These are phyloP conservation scores for Nakazawaea pomicola DNA, from an alignment of 805 yeast species.

Conservation along the genomic window DNA sequence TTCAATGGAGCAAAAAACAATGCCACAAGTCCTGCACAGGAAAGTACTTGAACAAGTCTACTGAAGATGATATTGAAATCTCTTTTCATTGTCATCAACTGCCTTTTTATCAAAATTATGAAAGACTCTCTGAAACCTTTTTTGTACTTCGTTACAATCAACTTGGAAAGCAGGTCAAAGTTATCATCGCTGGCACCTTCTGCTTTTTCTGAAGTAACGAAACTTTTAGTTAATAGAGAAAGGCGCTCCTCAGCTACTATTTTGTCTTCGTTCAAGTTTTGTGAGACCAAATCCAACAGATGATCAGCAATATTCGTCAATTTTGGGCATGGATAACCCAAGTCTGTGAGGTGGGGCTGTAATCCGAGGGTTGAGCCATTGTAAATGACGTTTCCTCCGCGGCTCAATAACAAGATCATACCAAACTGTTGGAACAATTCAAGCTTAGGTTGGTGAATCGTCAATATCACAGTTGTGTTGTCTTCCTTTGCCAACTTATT, in stretches of 20 bases:
- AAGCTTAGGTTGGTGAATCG: conserved; percentile 82
- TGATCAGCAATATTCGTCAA: conserved; percentile 70
- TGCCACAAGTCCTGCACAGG: conserved; percentile 60
- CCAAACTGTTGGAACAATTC: conserved; percentile 64
- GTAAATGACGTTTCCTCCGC: conserved; percentile 67
- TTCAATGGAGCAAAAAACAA: conserved; percentile 62
- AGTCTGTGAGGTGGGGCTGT: conserved; percentile 37
- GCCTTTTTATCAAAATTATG: conserved; percentile 28
- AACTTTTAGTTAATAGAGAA: neutral
- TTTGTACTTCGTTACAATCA: conserved; percentile 4
- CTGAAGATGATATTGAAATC: conserved; percentile 58
- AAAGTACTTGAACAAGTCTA: conserved; percentile 58
- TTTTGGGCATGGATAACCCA: conserved; percentile 55
- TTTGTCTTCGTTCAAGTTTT: conserved; percentile 23
- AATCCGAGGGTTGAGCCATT: conserved; percentile 50
- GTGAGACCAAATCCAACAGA: conserved; percentile 65
- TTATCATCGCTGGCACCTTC: neutral
- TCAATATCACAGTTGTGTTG: conserved; percentile 61
- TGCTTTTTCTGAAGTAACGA: neutral
- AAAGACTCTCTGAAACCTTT: conserved; percentile 5
- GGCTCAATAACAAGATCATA: conserved; percentile 63
- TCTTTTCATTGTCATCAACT: conserved; percentile 37
- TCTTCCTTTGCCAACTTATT: conserved; percentile 46
- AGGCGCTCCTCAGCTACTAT: neutral
- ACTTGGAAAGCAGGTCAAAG: conserved; percentile 2